Evolutionary conservation across 495 filamentous ascomycete genomes (phyloP).

Genomic region (Penicillium canescens): DNA sequence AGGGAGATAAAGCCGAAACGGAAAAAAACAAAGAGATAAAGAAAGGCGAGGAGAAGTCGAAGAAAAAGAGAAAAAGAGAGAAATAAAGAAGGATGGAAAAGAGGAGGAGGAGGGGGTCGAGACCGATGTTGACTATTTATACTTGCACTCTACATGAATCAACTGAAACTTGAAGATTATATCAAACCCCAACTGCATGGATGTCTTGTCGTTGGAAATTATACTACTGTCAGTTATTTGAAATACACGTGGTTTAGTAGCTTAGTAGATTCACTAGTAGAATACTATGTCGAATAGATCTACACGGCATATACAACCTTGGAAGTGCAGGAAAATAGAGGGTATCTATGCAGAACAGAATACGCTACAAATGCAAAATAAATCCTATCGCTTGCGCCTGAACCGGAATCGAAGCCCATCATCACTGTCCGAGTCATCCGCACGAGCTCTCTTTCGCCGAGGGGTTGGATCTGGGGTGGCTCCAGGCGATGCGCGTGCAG

Average conservation of each 20-base stretch:
- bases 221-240: no score
- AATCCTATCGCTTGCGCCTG: conserved; percentile 45
- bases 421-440: conserved; percentile 44
- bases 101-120: neutral
- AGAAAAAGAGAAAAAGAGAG: neutral
- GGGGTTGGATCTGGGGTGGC: conserved; percentile 20
- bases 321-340: neutral
- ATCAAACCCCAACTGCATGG: no score
- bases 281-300: no score
- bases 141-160: no score
- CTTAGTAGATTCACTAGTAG: no score
- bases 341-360: conserved; percentile 20
- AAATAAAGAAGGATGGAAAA: neutral
- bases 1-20: no score
- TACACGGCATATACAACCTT: no score
- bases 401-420: conserved; percentile 61
- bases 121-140: no score
- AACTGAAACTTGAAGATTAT: no score
- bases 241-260: no score
- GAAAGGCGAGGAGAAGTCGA: neutral
- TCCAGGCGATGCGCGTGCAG: conserved; percentile 2
- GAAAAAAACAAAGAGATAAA: neutral
- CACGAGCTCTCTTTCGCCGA: conserved; percentile 45
- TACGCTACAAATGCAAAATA: conserved; percentile 7
- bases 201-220: no score